Percentiles rank a stretch among this genome's conserved stretches.
Conservation (phyloP, 345 rosid species). For the Eucalyptus virginea region DNA sequence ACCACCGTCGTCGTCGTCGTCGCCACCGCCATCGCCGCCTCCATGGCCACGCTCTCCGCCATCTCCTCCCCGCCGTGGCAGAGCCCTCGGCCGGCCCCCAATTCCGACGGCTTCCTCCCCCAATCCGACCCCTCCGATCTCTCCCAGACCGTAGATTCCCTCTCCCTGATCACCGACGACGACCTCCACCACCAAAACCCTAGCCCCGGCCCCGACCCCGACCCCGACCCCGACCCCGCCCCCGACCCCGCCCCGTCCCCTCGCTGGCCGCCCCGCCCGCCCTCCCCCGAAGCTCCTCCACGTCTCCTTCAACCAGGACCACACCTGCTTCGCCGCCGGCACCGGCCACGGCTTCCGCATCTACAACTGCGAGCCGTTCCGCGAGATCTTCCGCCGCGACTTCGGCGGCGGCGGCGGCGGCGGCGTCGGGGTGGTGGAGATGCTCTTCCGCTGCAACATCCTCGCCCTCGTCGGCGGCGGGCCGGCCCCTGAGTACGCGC, state of each 20-base stretch:
- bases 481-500: conserved; percentile 71
- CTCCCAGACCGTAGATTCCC: conserved; percentile 34
- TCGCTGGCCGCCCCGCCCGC: conserved; percentile 1
- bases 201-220: background rate
- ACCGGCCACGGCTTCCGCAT: conserved; percentile 92
- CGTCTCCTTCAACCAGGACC: conserved; percentile 82
- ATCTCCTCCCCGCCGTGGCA: conserved; percentile 25
- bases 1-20: background rate
- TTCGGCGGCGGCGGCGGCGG: conserved; percentile 41
- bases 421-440: conserved; percentile 71
- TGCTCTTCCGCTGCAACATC: conserved; percentile 89
- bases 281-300: conserved; percentile 38
- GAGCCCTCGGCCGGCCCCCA: background rate
- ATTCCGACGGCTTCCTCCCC: background rate
- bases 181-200: background rate
- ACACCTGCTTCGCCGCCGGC: conserved; percentile 79
- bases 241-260: background rate
- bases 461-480: conserved; percentile 95
- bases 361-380: conserved; percentile 85
- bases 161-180: conserved; percentile 23
- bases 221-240: conserved; percentile 2
- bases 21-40: background rate
- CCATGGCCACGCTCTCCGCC: conserved; percentile 74
- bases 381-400: conserved; percentile 92
- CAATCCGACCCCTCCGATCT: background rate